Evolutionary conservation across 2,329 filamentous ascomycete genomes (phyloP).

Genomic region (Chaetomiaceae sp.): DNA sequence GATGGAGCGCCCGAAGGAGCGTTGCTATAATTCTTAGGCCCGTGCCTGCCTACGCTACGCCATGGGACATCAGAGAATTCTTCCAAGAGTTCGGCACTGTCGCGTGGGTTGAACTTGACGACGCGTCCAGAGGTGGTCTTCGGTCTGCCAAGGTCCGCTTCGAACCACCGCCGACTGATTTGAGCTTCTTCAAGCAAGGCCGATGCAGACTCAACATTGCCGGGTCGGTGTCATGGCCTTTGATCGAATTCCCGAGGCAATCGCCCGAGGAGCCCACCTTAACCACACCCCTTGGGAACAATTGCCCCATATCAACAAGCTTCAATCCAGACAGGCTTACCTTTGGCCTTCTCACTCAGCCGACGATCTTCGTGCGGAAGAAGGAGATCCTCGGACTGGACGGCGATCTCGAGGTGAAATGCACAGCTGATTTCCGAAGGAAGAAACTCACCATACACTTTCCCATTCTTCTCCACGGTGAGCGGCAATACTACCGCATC

Average conservation of each 20-base stretch:
- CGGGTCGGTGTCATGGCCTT: not conserved
- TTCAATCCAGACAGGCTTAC: conserved; percentile 15
- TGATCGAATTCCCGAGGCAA: conserved; percentile 12
- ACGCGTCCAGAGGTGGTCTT: conserved; percentile 37
- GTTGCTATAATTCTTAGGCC: conserved; percentile 29
- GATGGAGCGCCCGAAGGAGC: conserved; percentile 15
- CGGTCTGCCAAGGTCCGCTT: conserved; percentile 49
- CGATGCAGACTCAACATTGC: conserved; percentile 27
- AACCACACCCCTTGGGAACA: conserved; percentile 21
- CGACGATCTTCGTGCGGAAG: conserved; percentile 23
- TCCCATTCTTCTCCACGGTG: conserved; percentile 17
- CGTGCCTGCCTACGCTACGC: conserved; percentile 36
- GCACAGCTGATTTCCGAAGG: conserved; percentile 32
- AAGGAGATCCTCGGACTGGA: conserved; percentile 7
- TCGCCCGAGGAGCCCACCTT: conserved; percentile 8
- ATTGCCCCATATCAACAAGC: conserved; percentile 12
- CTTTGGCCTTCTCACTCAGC: conserved; percentile 24
- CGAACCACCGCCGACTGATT: conserved; percentile 47
- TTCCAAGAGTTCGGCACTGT: conserved; percentile 53
- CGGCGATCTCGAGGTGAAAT: conserved; percentile 24
- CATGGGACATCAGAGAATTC: conserved; percentile 46
- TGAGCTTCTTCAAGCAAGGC: conserved; percentile 46
- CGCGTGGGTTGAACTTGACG: conserved; percentile 52
- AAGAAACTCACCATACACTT: conserved; percentile 34
- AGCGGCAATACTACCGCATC: conserved; percentile 35